Evolutionary conservation across 495 filamentous ascomycete genomes (phyloP), one percentile per base, ranked within the genome.

Genomic region (Diplogelasinospora grovesii): DNA sequence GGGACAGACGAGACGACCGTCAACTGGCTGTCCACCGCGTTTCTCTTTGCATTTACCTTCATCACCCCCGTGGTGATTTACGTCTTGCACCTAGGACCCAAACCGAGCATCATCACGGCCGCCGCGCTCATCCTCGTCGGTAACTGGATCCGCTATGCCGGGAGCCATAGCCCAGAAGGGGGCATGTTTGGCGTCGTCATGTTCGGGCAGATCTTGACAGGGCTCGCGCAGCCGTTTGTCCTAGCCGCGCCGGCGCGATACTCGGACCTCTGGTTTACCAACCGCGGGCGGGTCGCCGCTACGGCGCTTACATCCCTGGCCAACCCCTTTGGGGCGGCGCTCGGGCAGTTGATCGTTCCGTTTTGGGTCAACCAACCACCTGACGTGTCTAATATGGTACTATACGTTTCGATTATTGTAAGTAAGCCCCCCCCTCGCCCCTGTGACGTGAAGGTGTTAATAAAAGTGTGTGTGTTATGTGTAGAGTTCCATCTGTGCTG

Each of bases 171-270:
- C 11, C 50, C 56, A 20, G 65, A 64, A 9, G 78, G 75, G 16
- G 74, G 75, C 24, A 37, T 43, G 8, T 95, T 86, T 50, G 80
- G 82, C 8, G 71, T 85, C 15, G 83, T 86, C 29, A 86, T 96
- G 82, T 82, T 95, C 59, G 92, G 90, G n/a, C 92, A 98, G 65
- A 82, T 96, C 63, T 64, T 98, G 13, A 86, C 82, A 25, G 92
- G 92, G 1, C 66, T 95, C 7, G 82, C 86, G 9, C 92, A 98
- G 46, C 89, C 92, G 0, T 96, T 97, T 63, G 87, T 94, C 22
- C 77, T 97, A 4, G 78, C 83, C 25, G 87, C 92, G 1, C 89
- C 92, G 0, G 89, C 92, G 3, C 73, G 87, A 39, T 98, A 95
- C 54, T 89, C 84, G 40, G 89, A 95, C 54, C 67, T 95, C 22